Conservation (phyloP, 305 asterid genomes). For the Coffea humblotiana region DNA sequence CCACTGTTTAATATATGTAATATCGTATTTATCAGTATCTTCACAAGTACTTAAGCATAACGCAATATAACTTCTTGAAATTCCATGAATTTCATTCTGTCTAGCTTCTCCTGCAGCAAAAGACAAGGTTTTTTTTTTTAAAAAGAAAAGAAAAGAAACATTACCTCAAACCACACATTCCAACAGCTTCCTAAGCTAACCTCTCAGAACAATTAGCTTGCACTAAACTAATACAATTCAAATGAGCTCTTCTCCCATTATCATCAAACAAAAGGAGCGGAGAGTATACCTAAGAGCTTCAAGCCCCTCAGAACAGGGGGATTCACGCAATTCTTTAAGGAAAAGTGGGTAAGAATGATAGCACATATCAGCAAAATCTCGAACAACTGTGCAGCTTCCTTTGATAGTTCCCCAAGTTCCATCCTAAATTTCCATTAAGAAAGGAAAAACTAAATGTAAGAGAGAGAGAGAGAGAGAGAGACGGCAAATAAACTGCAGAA, state of each 20-base stretch:
- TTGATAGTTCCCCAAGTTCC: conserved; percentile 88
- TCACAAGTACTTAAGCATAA: not conserved
- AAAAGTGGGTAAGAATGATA: conserved; percentile 71
- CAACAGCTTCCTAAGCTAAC: not conserved
- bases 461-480: not conserved
- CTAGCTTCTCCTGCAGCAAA: not conserved
- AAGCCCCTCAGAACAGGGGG: conserved; percentile 47
- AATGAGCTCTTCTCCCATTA: not conserved
- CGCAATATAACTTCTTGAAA: not conserved
- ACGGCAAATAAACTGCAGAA: not conserved
- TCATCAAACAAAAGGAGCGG: not conserved
- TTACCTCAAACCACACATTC: not conserved
- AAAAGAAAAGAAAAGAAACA: not conserved
- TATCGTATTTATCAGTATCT: not conserved
- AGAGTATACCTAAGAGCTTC: conserved; percentile 65
- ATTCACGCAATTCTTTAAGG: conserved; percentile 65
- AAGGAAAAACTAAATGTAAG: conserved; percentile 5
- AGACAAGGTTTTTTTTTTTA: not conserved
- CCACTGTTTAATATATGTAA: not conserved
- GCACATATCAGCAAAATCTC: conserved; percentile 83
- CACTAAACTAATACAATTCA: not conserved
- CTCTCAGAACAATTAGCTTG: not conserved
- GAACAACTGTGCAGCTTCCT: conserved; percentile 87
- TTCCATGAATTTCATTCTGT: not conserved
- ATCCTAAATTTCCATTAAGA: conserved; percentile 49